phyloP scores from a whole-genome alignment of 495 filamentous ascomycete genomes.

The Aspergillus ellipticus region DNA sequence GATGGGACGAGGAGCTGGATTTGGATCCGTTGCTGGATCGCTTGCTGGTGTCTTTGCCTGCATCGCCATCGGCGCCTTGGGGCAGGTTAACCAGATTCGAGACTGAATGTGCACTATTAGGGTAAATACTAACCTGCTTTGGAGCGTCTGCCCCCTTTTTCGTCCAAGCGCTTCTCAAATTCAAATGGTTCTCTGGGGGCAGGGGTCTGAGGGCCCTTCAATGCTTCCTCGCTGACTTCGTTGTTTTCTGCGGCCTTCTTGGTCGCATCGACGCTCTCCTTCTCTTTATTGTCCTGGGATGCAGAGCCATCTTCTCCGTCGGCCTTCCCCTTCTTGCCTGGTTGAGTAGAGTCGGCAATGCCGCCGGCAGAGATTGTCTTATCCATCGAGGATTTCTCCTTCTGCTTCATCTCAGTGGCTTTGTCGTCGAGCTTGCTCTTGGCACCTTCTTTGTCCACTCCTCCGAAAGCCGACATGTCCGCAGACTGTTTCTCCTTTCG shows the following conservation, averaged over 20 bases:
- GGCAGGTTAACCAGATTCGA: not conserved
- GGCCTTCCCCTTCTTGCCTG: too few species aligned
- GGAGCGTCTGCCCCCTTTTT: not conserved
- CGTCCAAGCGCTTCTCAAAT: constrained; percentile 26
- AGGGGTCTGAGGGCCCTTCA: constrained; percentile 31
- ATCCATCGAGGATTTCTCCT: not conserved
- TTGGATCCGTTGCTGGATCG: not conserved
- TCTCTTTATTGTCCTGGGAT: not conserved
- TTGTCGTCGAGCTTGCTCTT: not conserved
- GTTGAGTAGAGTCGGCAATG: not conserved
- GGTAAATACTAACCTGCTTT: not conserved
- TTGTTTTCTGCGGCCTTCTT: not conserved
- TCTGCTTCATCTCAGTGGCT: not conserved
- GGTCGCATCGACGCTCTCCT: not conserved
- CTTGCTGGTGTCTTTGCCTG: not conserved
- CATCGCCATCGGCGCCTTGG: not conserved
- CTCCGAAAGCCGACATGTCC: not conserved
- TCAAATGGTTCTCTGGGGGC: constrained; percentile 24
- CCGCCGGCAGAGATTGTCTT: not conserved
- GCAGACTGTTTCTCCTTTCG: not conserved
- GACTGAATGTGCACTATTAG: not conserved
- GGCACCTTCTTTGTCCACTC: not conserved
- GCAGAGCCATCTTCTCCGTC: not conserved
- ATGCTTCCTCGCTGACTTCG: constrained; percentile 33
- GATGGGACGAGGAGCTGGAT: not conserved